phyloP scores from a whole-genome alignment of 805 yeast species.

The Sugiyamaella floridensis region DNA sequence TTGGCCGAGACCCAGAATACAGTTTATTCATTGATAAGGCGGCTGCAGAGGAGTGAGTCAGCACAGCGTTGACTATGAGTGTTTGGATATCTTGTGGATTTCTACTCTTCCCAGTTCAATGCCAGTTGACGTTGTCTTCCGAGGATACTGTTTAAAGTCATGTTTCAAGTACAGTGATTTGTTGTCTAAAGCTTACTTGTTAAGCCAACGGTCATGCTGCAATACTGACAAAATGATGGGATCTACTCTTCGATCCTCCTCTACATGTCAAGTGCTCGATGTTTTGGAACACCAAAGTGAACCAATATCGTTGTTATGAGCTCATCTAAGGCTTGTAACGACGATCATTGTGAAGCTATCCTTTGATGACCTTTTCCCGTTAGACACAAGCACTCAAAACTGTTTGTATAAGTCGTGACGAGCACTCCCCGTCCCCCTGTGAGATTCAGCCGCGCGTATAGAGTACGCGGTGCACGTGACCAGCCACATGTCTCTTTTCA shows the following conservation, averaged over 20 bases:
- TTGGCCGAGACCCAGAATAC: conserved; percentile 50
- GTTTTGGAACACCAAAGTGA: no score
- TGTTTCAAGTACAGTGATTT: background rate
- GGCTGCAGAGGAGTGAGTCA: background rate
- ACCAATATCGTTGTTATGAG: no score
- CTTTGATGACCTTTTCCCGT: no score
- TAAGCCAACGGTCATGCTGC: background rate
- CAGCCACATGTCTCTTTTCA: background rate
- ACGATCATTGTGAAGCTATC: no score
- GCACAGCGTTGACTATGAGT: background rate
- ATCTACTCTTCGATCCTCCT: no score
- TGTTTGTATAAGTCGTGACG: no score
- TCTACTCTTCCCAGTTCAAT: background rate
- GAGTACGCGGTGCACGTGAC: background rate
- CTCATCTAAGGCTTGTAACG: no score
- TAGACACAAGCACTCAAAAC: background rate
- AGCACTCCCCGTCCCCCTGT: no score
- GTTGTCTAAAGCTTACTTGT: no score
- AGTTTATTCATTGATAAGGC: conserved; percentile 30
- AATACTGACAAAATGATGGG: background rate
- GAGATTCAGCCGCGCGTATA: background rate
- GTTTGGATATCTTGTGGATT: background rate
- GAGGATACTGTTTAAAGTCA: no score
- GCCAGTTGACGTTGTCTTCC: background rate
- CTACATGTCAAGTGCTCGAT: no score